Percentiles rank a stretch among this genome's conserved stretches.
Evolutionary conservation across 2,329 filamentous ascomycete species (phyloP).

Genomic region (Ascochyta pisi): DNA sequence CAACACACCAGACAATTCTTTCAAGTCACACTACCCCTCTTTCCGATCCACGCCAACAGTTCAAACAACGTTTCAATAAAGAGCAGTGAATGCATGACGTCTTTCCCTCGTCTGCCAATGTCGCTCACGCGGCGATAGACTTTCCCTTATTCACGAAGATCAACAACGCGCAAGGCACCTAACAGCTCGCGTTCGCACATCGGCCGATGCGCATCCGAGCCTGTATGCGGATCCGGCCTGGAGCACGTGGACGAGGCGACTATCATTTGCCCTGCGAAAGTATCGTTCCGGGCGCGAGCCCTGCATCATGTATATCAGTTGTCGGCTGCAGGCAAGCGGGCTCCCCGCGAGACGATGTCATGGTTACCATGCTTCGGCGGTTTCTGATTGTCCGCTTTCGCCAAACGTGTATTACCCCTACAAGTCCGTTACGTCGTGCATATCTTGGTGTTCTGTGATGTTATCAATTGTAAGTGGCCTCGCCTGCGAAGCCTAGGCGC

Average conservation of each 20-base stretch:
- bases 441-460: neutral
- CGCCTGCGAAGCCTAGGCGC: neutral
- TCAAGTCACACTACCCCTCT: neutral
- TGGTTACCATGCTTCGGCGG: neutral
- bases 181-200: neutral
- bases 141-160: neutral
- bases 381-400: neutral
- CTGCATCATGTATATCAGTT: conserved; percentile 8
- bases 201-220: neutral
- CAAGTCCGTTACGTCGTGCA: neutral
- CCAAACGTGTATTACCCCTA: neutral
- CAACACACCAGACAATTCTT: neutral
- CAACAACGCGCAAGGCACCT: conserved; percentile 2
- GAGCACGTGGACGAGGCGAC: conserved; percentile 10
- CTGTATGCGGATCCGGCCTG: conserved; percentile 5
- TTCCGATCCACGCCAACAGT: neutral
- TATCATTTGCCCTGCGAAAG: conserved; percentile 15
- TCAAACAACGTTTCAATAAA: neutral
- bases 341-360: neutral
- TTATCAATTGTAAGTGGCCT: neutral
- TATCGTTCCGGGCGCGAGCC: conserved; percentile 10
- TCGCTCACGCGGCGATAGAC: neutral
- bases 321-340: conserved; percentile 4
- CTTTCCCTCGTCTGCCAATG: neutral
- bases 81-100: conserved; percentile 13